These are phyloP conservation scores for grape (Vitis vinifera) DNA, from an alignment of 164 flowering plant species.

Conservation along the genomic window ASM3070453v1 NC_081807.1:7199001-7199500, in stretches of 20 bases:
- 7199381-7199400: conserved; percentile 27
- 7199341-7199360: too few relatives aligned
- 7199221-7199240: neutral
- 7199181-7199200: neutral
- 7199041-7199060: neutral
- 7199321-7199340: neutral
- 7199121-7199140: neutral
- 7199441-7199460: conserved; percentile 73
- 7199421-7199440: conserved; percentile 46
- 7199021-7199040: too few relatives aligned
- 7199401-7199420: conserved; percentile 45
- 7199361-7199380: conserved; percentile 31
- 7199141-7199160: neutral
- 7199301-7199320: conserved; percentile 7
- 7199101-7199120: conserved; percentile 1
- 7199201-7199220: too few relatives aligned
- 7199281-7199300: neutral
- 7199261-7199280: conserved; percentile 9
- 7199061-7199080: neutral
- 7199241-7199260: neutral
- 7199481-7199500: conserved; percentile 18
- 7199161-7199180: neutral
- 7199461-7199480: conserved; percentile 39
- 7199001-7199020: too few relatives aligned
- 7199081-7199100: conserved; percentile 3